Base-by-base conservation (phyloP, 192 early-diverging fungal species). In the Glomus cerebriforme region DNA sequence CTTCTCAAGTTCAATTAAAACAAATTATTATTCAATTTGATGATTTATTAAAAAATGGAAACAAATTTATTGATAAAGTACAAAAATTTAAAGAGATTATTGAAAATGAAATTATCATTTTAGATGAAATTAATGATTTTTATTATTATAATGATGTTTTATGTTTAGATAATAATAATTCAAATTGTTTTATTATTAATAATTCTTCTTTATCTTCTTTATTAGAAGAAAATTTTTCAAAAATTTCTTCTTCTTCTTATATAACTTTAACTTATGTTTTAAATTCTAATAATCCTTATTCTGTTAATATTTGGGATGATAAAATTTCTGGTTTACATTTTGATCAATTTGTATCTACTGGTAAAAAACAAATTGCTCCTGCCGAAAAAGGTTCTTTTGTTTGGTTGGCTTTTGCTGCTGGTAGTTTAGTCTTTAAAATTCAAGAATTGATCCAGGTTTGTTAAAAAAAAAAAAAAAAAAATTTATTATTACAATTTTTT, bases 361-460 rank as follows among this genome's bases (percentile, higher is more conserved):
- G 68, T 59, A 88, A 86, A 45, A 78, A 82, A 22, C 79, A 68
- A 15, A 34, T 83, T 34, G 59, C 81, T 34, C 60, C 77, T 31
- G 73, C 82, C 31, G 84, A 88, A 79, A 85, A 87, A 83, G 85
- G 84, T 70, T 78, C 87, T 13, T 66, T 91, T 67, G 85, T 86
- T 15, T 91, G 88, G 88, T 70, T 89, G 8, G 84, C 83, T 60
- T 85, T 84, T 9, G 81, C 88, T 32, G 66, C 85, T n/a, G 70
- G 87, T 35, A 91, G 91, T 81, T 79, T 93, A 59, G 70, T 87
- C 45, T 73, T 81, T 62, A 91, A 88, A 76, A 88, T 94, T 59
- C 86, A 86, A 73, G 91, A 89, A 67, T 82, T 94, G 22, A 87
- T 95, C 10, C 59, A 88, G 80, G 86, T 89, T n/a, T n/a, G 49